Evolutionary conservation across 768 basidiomycete genomes (phyloP).

Genomic region (Lentinula guzmanii): DNA sequence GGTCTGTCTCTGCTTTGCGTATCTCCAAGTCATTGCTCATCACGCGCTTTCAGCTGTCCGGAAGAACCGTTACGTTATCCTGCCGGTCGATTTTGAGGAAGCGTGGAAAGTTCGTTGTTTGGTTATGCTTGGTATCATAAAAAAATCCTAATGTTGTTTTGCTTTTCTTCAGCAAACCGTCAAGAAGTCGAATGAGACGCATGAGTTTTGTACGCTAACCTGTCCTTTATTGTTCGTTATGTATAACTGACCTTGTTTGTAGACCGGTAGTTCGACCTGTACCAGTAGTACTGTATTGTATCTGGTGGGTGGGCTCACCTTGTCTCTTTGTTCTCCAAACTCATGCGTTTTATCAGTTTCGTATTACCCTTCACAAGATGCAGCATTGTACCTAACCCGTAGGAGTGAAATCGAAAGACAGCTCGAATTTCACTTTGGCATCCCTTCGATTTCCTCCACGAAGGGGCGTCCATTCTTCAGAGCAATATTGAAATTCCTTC

Average conservation of each 20-base stretch:
- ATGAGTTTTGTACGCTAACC: constrained; percentile 84
- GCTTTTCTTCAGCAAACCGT: constrained; percentile 75
- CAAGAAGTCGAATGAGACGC: constrained; percentile 93
- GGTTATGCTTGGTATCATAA: constrained; percentile 35
- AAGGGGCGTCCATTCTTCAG: constrained; percentile 79
- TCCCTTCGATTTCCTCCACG: constrained; percentile 54
- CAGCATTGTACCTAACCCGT: too few relatives aligned
- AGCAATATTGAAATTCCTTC: constrained; percentile 54
- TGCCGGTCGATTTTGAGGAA: constrained; percentile 97
- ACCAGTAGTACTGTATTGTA: neutral
- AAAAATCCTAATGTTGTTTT: constrained; percentile 26
- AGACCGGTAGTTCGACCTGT: constrained; percentile 25
- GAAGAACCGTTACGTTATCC: constrained; percentile 96
- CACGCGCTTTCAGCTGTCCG: constrained; percentile 64
- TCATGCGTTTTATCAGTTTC: constrained; percentile 28
- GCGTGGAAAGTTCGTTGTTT: constrained; percentile 95
- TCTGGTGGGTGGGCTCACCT: constrained; percentile 20
- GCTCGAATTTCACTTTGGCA: constrained; percentile 71
- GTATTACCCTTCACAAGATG: constrained; percentile 15
- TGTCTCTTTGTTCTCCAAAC: neutral
- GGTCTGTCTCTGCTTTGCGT: constrained; percentile 35
- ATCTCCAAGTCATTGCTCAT: constrained; percentile 1
- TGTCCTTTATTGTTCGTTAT: neutral
- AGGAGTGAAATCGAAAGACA: neutral
- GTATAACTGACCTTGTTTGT: constrained; percentile 9